phyloP scores from a whole-genome alignment of 108 stramenopile species.

The Nannochloropsis salina region DNA sequence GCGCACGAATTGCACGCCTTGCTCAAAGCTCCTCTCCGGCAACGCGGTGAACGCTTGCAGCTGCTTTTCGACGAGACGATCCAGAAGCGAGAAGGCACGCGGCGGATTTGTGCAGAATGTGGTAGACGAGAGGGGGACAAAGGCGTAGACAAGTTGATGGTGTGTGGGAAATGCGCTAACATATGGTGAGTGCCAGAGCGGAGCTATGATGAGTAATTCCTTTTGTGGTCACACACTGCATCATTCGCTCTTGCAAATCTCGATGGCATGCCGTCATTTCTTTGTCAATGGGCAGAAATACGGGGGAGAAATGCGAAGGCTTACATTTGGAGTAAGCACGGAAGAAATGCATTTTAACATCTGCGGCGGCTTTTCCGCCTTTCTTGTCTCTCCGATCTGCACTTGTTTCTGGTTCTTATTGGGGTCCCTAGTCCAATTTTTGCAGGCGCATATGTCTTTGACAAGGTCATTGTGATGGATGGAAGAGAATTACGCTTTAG shows the following conservation, averaged over 20 bases:
- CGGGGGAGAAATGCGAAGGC: too few relatives aligned
- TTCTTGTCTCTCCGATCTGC: background rate
- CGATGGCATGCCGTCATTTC: too few relatives aligned
- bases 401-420: background rate
- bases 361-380: background rate
- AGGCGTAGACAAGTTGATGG: background rate
- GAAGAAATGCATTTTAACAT: background rate
- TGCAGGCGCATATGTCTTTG: too few relatives aligned
- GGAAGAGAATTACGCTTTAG: too few relatives aligned
- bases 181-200: slow-evolving; percentile 11
- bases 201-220: background rate
- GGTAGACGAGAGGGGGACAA: background rate
- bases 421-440: too few relatives aligned
- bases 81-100: background rate
- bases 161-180: slow-evolving; percentile 4
- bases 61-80: background rate
- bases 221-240: background rate
- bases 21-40: background rate
- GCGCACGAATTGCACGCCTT: background rate
- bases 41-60: background rate
- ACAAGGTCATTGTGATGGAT: too few relatives aligned
- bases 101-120: slow-evolving; percentile 14
- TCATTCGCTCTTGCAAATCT: too few relatives aligned
- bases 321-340: background rate
- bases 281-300: too few relatives aligned